These are phyloP conservation scores for Botrytis sinoallii DNA, from an alignment of 2,329 filamentous ascomycete species.

Conservation along the genomic window DNA sequence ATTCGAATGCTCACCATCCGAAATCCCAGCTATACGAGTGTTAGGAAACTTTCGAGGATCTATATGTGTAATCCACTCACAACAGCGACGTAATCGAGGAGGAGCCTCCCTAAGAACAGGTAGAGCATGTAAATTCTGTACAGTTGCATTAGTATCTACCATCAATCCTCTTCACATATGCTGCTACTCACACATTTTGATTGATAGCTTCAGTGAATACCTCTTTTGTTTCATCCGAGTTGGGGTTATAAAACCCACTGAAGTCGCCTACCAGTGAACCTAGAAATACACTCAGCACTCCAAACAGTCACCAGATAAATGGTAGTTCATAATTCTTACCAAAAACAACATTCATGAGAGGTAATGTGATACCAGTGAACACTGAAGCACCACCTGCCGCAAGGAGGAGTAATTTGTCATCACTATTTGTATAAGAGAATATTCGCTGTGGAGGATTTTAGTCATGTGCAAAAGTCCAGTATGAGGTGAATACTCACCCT, in stretches of 20 bases:
- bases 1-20: constrained; percentile 60
- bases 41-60: not conserved
- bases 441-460: constrained; percentile 24
- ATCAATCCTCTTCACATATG: constrained; percentile 19
- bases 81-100: constrained; percentile 53
- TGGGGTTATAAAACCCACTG: constrained; percentile 51
- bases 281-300: not conserved
- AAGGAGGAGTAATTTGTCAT: constrained; percentile 24
- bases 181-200: constrained; percentile 35
- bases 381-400: constrained; percentile 48
- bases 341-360: constrained; percentile 57
- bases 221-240: constrained; percentile 41
- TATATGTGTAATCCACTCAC: constrained; percentile 37
- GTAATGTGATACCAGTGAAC: constrained; percentile 52
- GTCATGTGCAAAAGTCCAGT: not conserved
- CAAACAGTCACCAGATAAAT: not conserved
- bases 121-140: constrained; percentile 55
- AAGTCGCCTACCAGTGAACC: constrained; percentile 40
- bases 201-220: constrained; percentile 51
- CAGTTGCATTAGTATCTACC: constrained; percentile 32
- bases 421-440: constrained; percentile 26
- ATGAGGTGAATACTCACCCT: not conserved
- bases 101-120: constrained; percentile 54
- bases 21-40: constrained; percentile 41
- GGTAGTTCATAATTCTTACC: constrained; percentile 39